Evolutionary conservation across 2,329 filamentous ascomycete genomes (phyloP), one percentile per base, ranked within the genome.

Genomic region (Hypoxylon sp.): DNA sequence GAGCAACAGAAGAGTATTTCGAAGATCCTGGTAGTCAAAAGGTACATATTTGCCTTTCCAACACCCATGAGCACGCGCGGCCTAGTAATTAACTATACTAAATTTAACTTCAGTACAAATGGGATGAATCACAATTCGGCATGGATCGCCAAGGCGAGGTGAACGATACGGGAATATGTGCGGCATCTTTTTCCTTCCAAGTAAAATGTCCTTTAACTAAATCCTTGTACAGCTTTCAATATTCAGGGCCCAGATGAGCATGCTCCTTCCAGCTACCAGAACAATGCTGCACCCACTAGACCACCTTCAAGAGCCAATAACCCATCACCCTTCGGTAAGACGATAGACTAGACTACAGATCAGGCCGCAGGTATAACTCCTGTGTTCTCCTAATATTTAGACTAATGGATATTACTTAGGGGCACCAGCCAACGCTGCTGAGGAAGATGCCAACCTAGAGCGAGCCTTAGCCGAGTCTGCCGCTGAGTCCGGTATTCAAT

Each of bases 251-350:
- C 85, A 47, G 84, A 85, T 72, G 82, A 84, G 63, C 78, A 83
- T 5, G 81, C 83, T 35, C 79, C 79, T 1, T 75, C 77, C 11
- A 81, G 81, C 39, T 77, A 78, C 50, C 83, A 84, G 63, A 80
- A 79, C 37, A 78, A 79, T 8, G 81, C 80, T 29, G 84, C 86
- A 4, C 86, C 87, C 0, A 90, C 89, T 17, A 83, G 88, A 62
- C 89, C 89, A n/a, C 89, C 89, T 1, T 91, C 89, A 22, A 81
- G 88, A 77, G 82, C 85, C 48, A 86, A 86, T 66, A 85, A 85
- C 70, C 83, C 83, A 73, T 90, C 88, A 35, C 88, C 88, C 8
- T 76, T 89, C 65, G 82, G 84, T 76, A 85, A 80, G 72, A 79
- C 86, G 69, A 79, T 84, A 71, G 84, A 88, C 58, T 84, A 84